phyloP scores from a whole-genome alignment of 352 stramenopile genomes.

The Pythium graminicola region DNA sequence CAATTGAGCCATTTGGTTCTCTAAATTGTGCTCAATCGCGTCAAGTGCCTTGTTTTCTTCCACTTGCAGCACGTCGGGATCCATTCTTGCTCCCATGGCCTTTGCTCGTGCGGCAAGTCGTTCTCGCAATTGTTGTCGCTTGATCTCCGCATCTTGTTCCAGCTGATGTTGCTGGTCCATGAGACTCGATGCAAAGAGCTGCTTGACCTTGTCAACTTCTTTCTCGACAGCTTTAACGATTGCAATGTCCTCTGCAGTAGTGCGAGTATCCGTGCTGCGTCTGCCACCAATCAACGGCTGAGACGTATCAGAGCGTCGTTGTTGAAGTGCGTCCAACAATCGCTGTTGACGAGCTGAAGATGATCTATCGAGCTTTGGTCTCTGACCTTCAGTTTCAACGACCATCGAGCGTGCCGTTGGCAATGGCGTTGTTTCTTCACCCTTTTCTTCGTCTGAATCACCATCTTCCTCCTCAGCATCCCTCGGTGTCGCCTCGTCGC shows the following conservation, averaged over 20 bases:
- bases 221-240: conserved; percentile 1
- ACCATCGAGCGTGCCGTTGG: not conserved
- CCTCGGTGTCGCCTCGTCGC: not conserved
- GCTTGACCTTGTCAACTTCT: conserved; percentile 14
- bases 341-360: not conserved
- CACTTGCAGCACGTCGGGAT: too few relatives aligned
- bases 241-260: not conserved
- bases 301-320: not conserved
- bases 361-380: too few relatives aligned
- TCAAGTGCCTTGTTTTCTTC: conserved; percentile 9
- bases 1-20: not conserved
- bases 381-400: not conserved
- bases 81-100: too few relatives aligned
- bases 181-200: conserved; percentile 18
- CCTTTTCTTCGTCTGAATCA: not conserved
- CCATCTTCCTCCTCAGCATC: not conserved
- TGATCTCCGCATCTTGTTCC: conserved; percentile 4
- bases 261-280: not conserved
- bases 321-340: not conserved
- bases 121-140: conserved; percentile 12
- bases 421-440: not conserved
- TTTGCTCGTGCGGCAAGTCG: not conserved
- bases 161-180: conserved; percentile 7
- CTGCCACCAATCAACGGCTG: too few relatives aligned
- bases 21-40: conserved; percentile 23